Base-by-base conservation (phyloP, 2,329 filamentous ascomycete genomes). In the Phyllosticta citriasiana region DNA sequence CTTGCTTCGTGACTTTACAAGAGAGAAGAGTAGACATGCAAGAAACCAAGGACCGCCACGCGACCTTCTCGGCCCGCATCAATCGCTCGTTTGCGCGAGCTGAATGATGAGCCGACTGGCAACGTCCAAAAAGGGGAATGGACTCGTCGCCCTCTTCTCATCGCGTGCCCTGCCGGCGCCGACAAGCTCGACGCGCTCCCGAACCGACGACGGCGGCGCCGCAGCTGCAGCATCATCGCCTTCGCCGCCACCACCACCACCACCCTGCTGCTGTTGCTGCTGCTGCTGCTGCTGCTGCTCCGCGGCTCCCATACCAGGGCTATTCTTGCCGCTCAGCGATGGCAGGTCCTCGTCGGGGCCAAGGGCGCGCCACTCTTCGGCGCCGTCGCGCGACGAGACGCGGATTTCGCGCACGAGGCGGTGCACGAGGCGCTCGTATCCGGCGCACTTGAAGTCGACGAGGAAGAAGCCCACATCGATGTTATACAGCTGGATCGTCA, bases 401-500 rank as follows among this genome's bases (percentile, higher is more conserved):
- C 65, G 33, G 62, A 76, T 69, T 61, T 76, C 73, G 57, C 71
- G 71, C 7, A 76, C 72, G 55, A 79, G 70, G 4, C 74, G 72
- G 9, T 70, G 68, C 2, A 87, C 84, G 56, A 93, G 87, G 60
- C 94, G 90, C 77, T 99, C 94, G 76, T 99, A 99, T 22, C 94
- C 94, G 14, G 94, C 92, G 73, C 93, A 97, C 73, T 97, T 97
- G 80, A 99, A 99, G 73, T 99, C 94, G 56, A 99, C 94, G 64
- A 99, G 61, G 74, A 91, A 97, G 64, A 93, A 91, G 58, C 88
- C 87, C 59, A 85, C 84, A 72, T 96, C 92, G 79, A 97, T 89
- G 71, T 91, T 88, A 75, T 97, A 97, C 57, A 97, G 87, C 73
- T 97, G 94, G 65, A 99, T 97, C 66, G 96, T 92, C 72, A 99